Base-by-base conservation (phyloP, 2,329 filamentous ascomycete genomes). In the Nemania serpens region DNA sequence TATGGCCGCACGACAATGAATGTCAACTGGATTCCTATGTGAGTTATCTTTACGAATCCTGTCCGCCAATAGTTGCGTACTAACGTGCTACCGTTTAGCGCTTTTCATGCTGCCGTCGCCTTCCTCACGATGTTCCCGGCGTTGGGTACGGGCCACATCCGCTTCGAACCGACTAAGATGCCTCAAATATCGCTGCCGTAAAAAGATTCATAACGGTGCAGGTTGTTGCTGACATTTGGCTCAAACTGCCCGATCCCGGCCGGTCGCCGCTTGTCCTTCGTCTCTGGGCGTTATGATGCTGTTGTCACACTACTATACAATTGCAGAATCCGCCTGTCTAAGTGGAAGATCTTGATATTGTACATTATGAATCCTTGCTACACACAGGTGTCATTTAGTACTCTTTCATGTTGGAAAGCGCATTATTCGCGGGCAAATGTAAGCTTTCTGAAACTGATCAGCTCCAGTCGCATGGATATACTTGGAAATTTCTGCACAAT, bases 11-110 rank as follows among this genome's bases (percentile, higher is more conserved):
- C 4, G 3, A 17, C 20, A 2, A 13, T 37, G 7, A 3, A 3
- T 13, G 20, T 58, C 13, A 53, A 49, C 42, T 57, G 53, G 54
- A 11, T 57, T 36, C 11, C 47, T 15, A 34, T 57, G 58, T 56
- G 22, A 56, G 54, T 29, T 10, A 11, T 45, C 39, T 13, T 25
- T 49, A 29, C 7, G 29, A 12, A 5, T n/a, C 25, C 25, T 33
- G 34, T 25, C 20, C 22, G 1, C 12, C 11, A 17, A 37, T 6
- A 29, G n/a, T 11, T 25, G 22, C 42, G 34, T 11, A 33, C 34
- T 45, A 47, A 55, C 22, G 10, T 49, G 17, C 36, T 15, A 5
- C 9, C 12, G 1, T 9, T 17, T 34, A 63, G 60, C 29, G 5
- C 37, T 22, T 60, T 63, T 20, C 52, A 59, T 17, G 20, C 60